Conservation (phyloP, 169 alveolate genomes). For the Perkinsus marinus region DNA sequence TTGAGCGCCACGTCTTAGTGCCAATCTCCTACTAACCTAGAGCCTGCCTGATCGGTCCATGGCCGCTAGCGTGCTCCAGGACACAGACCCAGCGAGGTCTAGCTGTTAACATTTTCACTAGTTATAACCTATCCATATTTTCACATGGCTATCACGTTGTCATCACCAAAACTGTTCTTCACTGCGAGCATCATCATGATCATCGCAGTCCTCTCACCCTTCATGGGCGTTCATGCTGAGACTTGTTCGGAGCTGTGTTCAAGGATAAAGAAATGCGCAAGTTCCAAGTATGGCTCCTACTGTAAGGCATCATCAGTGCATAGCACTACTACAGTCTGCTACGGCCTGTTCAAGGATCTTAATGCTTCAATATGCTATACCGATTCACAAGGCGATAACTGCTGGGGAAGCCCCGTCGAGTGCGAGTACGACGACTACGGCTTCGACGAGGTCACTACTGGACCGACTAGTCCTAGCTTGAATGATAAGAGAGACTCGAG, state of each 20-base stretch:
- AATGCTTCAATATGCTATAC: not conserved
- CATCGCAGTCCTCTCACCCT: not conserved
- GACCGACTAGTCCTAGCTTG: not conserved
- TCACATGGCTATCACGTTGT: too few species aligned
- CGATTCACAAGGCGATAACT: not conserved
- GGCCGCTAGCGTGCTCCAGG: too few species aligned
- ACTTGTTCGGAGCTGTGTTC: not conserved
- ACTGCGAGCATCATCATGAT: not conserved
- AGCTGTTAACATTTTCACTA: too few species aligned
- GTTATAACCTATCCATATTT: too few species aligned
- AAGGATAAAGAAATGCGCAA: not conserved
- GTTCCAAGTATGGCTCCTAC: not conserved
- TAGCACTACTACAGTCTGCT: not conserved
- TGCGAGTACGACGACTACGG: not conserved
- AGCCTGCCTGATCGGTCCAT: too few species aligned
- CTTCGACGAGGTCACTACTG: not conserved
- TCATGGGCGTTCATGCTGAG: not conserved
- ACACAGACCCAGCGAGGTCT: too few species aligned
- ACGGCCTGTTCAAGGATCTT: not conserved
- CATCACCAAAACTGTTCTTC: not conserved
- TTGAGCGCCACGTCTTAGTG: too few species aligned
- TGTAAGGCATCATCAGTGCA: not conserved
- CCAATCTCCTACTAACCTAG: too few species aligned
- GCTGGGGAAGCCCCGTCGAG: not conserved
- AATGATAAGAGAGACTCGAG: too few species aligned